Evolutionary conservation across 2,329 filamentous ascomycete species (phyloP).

Genomic region (Calonectria hongkongensis): DNA sequence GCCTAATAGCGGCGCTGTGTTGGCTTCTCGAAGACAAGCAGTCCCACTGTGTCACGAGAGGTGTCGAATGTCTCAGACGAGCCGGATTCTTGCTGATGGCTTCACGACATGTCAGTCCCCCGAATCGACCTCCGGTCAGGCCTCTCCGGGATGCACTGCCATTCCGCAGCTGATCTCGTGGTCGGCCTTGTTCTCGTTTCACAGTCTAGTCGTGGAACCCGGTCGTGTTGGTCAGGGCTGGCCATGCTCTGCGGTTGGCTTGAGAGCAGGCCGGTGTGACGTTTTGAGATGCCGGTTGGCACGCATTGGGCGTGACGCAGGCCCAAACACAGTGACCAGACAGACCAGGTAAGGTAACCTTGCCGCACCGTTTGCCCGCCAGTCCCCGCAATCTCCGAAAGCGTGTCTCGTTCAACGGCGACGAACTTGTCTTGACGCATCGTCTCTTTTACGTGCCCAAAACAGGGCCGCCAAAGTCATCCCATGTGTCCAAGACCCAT

Average conservation of each 20-base stretch:
- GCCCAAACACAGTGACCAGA: constrained; percentile 6
- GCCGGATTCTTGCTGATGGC: constrained; percentile 20
- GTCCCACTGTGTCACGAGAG: constrained; percentile 35
- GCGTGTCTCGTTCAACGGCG: constrained; percentile 8
- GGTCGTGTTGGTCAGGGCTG: constrained; percentile 16
- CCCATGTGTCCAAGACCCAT: background rate
- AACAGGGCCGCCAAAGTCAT: background rate
- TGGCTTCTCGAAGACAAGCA: constrained; percentile 45
- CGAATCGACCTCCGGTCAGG: background rate
- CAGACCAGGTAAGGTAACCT: background rate
- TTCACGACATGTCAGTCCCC: background rate
- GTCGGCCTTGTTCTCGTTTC: constrained; percentile 6
- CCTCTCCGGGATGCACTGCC: background rate
- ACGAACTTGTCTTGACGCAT: background rate
- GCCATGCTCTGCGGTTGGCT: constrained; percentile 23
- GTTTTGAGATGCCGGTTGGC: constrained; percentile 24
- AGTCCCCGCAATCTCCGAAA: constrained; percentile 23
- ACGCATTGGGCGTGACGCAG: constrained; percentile 23
- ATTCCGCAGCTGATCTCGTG: constrained; percentile 5
- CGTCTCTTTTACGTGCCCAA: background rate
- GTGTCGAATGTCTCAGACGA: constrained; percentile 11
- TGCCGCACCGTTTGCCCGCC: constrained; percentile 11
- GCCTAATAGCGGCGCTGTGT: constrained; percentile 31
- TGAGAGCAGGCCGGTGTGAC: constrained; percentile 27
- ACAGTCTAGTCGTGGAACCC: constrained; percentile 21